Evolutionary conservation across 768 basidiomycete genomes (phyloP).

Genomic region (Lactarius pseudohatsudake): DNA sequence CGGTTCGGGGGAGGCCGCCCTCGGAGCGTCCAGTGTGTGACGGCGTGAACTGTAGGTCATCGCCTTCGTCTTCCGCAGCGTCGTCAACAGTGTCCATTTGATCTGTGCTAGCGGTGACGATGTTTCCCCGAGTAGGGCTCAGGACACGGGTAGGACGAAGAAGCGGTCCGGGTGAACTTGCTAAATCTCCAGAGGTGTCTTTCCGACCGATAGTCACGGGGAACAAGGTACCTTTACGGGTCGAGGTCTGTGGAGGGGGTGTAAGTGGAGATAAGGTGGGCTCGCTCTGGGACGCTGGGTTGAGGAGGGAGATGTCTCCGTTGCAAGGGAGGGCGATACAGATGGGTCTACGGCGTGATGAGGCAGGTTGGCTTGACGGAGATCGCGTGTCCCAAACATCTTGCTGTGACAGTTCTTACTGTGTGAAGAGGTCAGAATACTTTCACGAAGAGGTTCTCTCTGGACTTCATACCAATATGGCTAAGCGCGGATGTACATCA

Average conservation of each 20-base stretch:
- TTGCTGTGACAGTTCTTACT: conserved; percentile 84
- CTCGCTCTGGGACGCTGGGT: conserved; percentile 36
- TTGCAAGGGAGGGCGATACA: conserved; percentile 31
- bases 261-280: conserved; percentile 34
- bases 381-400: conserved; percentile 73
- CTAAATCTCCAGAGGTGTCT: conserved; percentile 29
- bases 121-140: conserved; percentile 36
- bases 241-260: conserved; percentile 33
- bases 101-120: conserved; percentile 16
- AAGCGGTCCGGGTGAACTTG: conserved; percentile 34
- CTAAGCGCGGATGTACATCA: conserved; percentile 30
- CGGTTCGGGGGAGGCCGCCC: conserved; percentile 54
- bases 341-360: conserved; percentile 41
- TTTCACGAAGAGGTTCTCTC: neutral
- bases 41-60: conserved; percentile 34
- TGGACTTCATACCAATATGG: conserved; percentile 45
- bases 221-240: conserved; percentile 22
- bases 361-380: conserved; percentile 70
- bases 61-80: conserved; percentile 33
- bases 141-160: conserved; percentile 44
- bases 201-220: conserved; percentile 31
- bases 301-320: conserved; percentile 16
- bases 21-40: conserved; percentile 50
- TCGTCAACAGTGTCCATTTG: conserved; percentile 10
- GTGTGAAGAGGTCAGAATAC: conserved; percentile 23